Evolutionary conservation across 2,329 filamentous ascomycete species (phyloP).

Genomic region (Sphaceloma murrayae): DNA sequence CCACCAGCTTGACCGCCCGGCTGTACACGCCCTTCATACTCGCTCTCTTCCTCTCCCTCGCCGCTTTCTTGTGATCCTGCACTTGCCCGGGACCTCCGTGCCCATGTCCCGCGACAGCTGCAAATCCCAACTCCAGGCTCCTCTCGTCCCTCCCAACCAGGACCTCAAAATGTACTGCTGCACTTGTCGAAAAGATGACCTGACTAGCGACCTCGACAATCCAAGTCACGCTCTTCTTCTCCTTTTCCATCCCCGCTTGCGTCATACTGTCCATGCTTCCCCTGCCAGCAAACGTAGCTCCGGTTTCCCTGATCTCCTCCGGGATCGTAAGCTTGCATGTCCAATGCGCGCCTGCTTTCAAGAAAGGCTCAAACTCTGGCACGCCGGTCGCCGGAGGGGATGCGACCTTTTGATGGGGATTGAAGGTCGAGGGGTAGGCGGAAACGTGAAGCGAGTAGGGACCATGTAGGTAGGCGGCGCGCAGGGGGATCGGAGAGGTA

Average conservation of each 20-base stretch:
- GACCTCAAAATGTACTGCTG: conserved; percentile 79
- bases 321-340: conserved; percentile 71
- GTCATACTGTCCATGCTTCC: conserved; percentile 32
- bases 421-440: conserved; percentile 73
- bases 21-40: conserved; percentile 73
- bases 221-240: conserved; percentile 62
- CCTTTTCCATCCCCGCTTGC: conserved; percentile 32
- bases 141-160: conserved; percentile 77
- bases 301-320: conserved; percentile 60
- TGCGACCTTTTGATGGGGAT: conserved; percentile 69
- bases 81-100: conserved; percentile 57
- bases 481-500: conserved; percentile 77
- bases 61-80: conserved; percentile 64
- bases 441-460: conserved; percentile 86
- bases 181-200: conserved; percentile 84
- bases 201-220: conserved; percentile 86
- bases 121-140: conserved; percentile 60
- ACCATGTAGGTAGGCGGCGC: conserved; percentile 91
- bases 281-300: conserved; percentile 31
- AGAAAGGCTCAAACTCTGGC: conserved; percentile 89
- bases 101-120: conserved; percentile 44
- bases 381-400: conserved; percentile 61
- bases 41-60: conserved; percentile 50
- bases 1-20: conserved; percentile 62
- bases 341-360: conserved; percentile 89